phyloP scores from a whole-genome alignment of 2,329 filamentous ascomycete genomes.

The Cladophialophora psammophila region DNA sequence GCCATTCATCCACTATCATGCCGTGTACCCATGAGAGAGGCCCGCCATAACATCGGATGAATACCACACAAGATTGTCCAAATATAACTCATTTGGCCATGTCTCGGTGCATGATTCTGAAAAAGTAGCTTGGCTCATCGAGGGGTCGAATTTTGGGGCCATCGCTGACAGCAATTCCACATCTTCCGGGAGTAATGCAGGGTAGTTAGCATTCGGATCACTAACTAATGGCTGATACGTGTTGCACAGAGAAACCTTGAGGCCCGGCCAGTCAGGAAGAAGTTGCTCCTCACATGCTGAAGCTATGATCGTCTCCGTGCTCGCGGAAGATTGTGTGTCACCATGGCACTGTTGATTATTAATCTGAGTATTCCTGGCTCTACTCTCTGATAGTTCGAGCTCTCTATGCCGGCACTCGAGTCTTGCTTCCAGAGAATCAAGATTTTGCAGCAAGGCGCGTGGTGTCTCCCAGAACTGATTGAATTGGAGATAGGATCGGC shows the following conservation, averaged over 20 bases:
- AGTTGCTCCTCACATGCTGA: not conserved
- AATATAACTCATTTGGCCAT: constrained; percentile 14
- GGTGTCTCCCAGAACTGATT: constrained; percentile 43
- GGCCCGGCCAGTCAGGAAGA: not conserved
- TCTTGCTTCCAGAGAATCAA: constrained; percentile 41
- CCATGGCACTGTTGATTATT: constrained; percentile 5
- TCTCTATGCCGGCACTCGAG: constrained; percentile 16
- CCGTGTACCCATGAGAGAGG: constrained; percentile 19
- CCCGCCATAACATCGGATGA: constrained; percentile 23
- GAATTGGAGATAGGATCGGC: constrained; percentile 42
- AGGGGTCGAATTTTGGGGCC: not conserved
- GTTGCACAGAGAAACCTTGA: not conserved
- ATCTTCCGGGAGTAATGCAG: not conserved
- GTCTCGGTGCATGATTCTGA: not conserved
- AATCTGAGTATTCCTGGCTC: not conserved
- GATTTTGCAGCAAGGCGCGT: constrained; percentile 43
- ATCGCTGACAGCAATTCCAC: constrained; percentile 5
- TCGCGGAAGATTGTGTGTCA: not conserved
- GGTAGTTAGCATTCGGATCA: constrained; percentile 4
- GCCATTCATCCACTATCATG: not conserved
- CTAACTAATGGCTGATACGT: constrained; percentile 6
- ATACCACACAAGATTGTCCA: constrained; percentile 23
- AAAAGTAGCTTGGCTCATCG: not conserved
- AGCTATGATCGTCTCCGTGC: constrained; percentile 1
- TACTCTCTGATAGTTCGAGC: constrained; percentile 4